phyloP scores from a whole-genome alignment of 768 basidiomycete species.

The Amanita rimosa region DNA sequence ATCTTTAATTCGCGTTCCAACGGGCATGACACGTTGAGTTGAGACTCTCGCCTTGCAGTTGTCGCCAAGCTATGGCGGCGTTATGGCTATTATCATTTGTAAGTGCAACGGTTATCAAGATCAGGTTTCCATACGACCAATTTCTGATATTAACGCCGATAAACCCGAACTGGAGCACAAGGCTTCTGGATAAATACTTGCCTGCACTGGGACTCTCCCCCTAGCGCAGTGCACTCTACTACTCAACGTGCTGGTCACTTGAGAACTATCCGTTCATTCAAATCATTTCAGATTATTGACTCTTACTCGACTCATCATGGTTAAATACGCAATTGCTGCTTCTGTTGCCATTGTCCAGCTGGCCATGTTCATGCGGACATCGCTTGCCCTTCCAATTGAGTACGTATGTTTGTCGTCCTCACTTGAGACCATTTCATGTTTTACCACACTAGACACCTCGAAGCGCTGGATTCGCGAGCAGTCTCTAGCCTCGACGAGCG shows the following conservation, averaged over 20 bases:
- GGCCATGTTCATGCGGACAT: constrained; percentile 17
- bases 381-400: constrained; percentile 18
- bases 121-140: too few species aligned
- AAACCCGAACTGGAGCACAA: too few species aligned
- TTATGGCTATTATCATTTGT: too few species aligned
- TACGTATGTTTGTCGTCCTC: not conserved
- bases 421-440: not conserved
- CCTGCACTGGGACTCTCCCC: not conserved
- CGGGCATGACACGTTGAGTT: too few species aligned
- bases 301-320: not conserved
- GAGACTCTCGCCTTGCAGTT: too few species aligned
- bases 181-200: too few species aligned
- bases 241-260: not conserved
- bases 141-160: too few species aligned
- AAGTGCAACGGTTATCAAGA: too few species aligned
- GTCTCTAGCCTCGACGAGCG: too few species aligned
- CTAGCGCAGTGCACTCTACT: not conserved
- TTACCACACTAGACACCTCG: not conserved
- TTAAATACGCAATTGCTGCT: not conserved
- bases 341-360: constrained; percentile 15
- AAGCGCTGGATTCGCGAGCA: not conserved
- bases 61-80: too few species aligned
- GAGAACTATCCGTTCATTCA: not conserved
- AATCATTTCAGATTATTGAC: not conserved
- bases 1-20: too few species aligned